These are phyloP conservation scores for Botrytis cinerea DNA, from an alignment of 2,329 filamentous ascomycete species.

Conservation along the genomic window DNA sequence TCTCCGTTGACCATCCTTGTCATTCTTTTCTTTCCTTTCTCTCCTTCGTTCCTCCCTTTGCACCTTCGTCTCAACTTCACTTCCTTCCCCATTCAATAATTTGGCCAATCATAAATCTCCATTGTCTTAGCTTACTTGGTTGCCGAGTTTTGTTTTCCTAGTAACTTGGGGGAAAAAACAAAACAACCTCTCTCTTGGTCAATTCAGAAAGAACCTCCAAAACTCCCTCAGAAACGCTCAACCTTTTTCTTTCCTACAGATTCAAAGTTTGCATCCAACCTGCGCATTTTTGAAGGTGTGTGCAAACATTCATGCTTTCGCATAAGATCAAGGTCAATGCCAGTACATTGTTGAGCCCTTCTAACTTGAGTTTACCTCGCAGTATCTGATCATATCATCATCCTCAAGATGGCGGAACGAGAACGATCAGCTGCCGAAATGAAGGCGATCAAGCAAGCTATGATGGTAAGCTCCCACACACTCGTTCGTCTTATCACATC, in stretches of 20 bases:
- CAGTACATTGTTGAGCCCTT: neutral
- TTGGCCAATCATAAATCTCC: neutral
- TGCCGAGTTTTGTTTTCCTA: neutral
- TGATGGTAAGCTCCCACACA: slow-evolving; percentile 34
- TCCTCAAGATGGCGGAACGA: slow-evolving; percentile 16
- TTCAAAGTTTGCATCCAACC: neutral
- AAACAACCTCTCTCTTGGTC: neutral
- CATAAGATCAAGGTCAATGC: neutral
- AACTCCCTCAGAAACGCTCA: neutral
- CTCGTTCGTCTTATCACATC: neutral
- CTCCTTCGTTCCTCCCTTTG: neutral
- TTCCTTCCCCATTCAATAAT: neutral
- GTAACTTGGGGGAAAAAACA: neutral
- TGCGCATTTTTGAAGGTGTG: neutral
- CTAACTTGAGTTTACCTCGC: neutral
- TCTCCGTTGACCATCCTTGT: neutral
- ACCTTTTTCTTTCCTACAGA: neutral
- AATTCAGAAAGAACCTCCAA: neutral
- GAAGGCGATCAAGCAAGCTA: slow-evolving; percentile 32
- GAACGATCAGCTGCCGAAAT: neutral
- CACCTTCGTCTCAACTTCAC: slow-evolving; percentile 2
- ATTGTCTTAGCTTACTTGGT: neutral
- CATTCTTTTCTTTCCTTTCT: neutral
- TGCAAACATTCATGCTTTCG: neutral
- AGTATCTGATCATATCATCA: neutral